These are phyloP conservation scores for Hypholoma fasciculare DNA, from an alignment of 768 basidiomycete genomes.

Conservation along the genomic window DNA sequence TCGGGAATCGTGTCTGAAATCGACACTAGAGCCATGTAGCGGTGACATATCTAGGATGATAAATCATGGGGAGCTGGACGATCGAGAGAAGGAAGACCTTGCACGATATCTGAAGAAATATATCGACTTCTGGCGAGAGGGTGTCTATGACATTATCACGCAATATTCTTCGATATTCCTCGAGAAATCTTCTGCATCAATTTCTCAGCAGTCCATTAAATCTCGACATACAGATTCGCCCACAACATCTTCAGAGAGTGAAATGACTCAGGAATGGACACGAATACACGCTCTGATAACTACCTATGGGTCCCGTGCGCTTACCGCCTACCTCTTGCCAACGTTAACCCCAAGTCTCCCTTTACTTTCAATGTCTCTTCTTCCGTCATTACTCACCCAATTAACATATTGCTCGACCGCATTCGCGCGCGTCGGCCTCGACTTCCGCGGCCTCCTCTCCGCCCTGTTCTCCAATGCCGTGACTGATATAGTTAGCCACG, in stretches of 20 bases:
- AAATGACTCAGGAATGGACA: constrained; percentile 17
- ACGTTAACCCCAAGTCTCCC: constrained; percentile 63
- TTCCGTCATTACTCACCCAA: constrained; percentile 88
- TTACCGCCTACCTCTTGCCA: constrained; percentile 69
- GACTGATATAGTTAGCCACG: constrained; percentile 49
- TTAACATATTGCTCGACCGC: constrained; percentile 92
- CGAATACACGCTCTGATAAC: constrained; percentile 56
- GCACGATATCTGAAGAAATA: constrained; percentile 82
- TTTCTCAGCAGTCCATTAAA: constrained; percentile 12
- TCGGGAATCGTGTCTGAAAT: constrained; percentile 56
- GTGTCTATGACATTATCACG: constrained; percentile 88
- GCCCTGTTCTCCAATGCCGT: constrained; percentile 71
- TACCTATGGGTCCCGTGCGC: constrained; percentile 60
- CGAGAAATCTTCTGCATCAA: constrained; percentile 46
- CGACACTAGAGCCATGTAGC: constrained; percentile 53
- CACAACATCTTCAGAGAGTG: constrained; percentile 8
- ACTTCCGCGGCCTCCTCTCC: constrained; percentile 73
- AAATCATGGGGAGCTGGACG: constrained; percentile 41
- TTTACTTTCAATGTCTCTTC: constrained; percentile 57
- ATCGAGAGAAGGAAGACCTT: constrained; percentile 68
- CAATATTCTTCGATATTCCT: constrained; percentile 91
- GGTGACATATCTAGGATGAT: constrained; percentile 43
- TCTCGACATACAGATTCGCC: constrained; percentile 5
- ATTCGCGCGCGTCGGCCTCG: constrained; percentile 89
- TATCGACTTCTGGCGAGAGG: constrained; percentile 90